Conservation (phyloP, 495 filamentous ascomycete species). For the Choiromyces venosus region DNA sequence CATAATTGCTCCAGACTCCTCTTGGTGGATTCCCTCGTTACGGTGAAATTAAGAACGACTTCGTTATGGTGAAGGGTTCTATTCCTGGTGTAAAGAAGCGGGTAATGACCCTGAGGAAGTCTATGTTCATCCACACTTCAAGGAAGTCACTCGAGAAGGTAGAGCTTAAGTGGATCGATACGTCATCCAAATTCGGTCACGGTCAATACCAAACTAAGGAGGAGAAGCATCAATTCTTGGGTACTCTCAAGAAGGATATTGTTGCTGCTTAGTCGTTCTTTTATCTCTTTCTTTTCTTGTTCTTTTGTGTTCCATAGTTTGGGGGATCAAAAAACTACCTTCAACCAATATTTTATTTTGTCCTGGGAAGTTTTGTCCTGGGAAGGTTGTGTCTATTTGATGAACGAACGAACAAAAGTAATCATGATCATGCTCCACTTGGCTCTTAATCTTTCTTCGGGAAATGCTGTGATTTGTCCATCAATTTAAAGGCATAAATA, state of each 20-base stretch:
- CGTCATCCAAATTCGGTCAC: conserved; percentile 99
- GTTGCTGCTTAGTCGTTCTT: conserved; percentile 52
- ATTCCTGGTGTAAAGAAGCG: conserved; percentile 99
- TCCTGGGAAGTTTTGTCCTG: background rate
- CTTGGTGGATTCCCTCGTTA: conserved; percentile 99
- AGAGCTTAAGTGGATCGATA: conserved; percentile 99
- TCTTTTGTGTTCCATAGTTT: conserved; percentile 48
- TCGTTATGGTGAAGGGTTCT: conserved; percentile 94
- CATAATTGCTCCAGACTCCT: conserved; percentile 49
- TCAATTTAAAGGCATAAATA: background rate
- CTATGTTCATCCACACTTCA: conserved; percentile 95
- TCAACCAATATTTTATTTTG: background rate
- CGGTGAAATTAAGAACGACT: conserved; percentile 99
- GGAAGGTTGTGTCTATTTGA: background rate
- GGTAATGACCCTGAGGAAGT: conserved; percentile 98
- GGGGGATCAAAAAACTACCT: background rate
- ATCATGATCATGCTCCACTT: background rate
- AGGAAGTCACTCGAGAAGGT: conserved; percentile 96
- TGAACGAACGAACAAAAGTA: background rate
- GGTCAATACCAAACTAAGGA: conserved; percentile 97
- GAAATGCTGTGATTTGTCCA: background rate
- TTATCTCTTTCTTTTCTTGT: conserved; percentile 50
- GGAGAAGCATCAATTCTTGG: conserved; percentile 92
- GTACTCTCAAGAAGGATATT: conserved; percentile 99
- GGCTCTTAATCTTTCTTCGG: background rate